phyloP scores from a whole-genome alignment of 2,329 filamentous ascomycete genomes.

The Leptographium radiaticola region DNA sequence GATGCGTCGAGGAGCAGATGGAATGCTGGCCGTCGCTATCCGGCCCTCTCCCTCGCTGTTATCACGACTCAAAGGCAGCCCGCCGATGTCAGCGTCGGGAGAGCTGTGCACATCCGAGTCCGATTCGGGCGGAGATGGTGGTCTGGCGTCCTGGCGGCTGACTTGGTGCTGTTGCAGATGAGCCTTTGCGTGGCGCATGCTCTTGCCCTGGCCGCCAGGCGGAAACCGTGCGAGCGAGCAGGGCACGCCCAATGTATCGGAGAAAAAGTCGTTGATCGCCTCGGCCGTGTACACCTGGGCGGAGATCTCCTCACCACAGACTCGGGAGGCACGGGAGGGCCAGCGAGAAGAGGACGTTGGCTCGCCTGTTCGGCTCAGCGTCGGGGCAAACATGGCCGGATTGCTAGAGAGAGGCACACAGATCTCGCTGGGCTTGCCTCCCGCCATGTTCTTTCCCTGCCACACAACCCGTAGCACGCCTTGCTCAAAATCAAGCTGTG shows the following conservation, averaged over 20 bases:
- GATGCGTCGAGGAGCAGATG: slow-evolving; percentile 34
- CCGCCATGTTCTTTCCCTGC: slow-evolving; percentile 17
- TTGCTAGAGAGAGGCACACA: slow-evolving; percentile 55
- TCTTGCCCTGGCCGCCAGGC: slow-evolving; percentile 43
- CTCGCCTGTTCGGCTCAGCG: background rate
- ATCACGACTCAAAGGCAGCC: background rate
- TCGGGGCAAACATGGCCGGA: slow-evolving; percentile 37
- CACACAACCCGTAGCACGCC: slow-evolving; percentile 53
- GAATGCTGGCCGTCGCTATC: background rate
- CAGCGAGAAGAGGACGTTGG: slow-evolving; percentile 14
- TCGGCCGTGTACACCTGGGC: slow-evolving; percentile 56
- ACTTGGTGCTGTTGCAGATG: slow-evolving; percentile 48
- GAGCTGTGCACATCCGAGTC: slow-evolving; percentile 28
- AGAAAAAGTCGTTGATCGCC: slow-evolving; percentile 65
- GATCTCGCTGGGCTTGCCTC: slow-evolving; percentile 23
- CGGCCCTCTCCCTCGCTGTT: background rate
- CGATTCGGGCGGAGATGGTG: slow-evolving; percentile 36
- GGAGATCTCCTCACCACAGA: slow-evolving; percentile 71
- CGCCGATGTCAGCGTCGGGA: background rate
- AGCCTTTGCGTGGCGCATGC: slow-evolving; percentile 57
- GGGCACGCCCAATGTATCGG: slow-evolving; percentile 57
- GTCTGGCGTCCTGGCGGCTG: slow-evolving; percentile 18
- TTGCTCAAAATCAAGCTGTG: slow-evolving; percentile 54
- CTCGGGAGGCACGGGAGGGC: slow-evolving; percentile 35
- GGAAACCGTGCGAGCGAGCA: slow-evolving; percentile 80